phyloP scores from a whole-genome alignment of 2,329 filamentous ascomycete species.

The Diatrype stigma region DNA sequence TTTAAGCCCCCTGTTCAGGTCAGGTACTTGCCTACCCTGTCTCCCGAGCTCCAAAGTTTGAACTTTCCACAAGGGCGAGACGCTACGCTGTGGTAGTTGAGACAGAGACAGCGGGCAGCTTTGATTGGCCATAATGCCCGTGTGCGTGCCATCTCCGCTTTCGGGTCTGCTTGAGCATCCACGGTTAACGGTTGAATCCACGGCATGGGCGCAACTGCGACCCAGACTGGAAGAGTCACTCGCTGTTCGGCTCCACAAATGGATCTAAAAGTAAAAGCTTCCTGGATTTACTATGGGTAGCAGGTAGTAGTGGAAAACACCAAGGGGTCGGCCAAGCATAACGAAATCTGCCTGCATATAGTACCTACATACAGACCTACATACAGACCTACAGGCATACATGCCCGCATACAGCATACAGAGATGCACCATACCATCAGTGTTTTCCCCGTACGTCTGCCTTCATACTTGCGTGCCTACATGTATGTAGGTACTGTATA shows the following conservation, averaged over 20 bases:
- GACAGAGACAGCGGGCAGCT: neutral
- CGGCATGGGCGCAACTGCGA: neutral
- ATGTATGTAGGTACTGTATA: neutral
- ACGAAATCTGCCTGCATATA: no score
- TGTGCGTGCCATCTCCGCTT: conserved; percentile 22
- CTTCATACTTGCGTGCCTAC: neutral
- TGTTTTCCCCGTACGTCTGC: no score
- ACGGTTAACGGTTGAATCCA: neutral
- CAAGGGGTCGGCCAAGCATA: neutral
- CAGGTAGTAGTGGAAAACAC: neutral
- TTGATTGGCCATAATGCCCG: conserved; percentile 17
- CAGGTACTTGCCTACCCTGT: neutral
- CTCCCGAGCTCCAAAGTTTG: neutral
- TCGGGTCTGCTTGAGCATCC: conserved; percentile 13
- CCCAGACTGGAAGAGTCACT: conserved; percentile 1
- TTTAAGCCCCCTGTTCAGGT: conserved; percentile 6
- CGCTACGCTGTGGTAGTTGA: conserved; percentile 11
- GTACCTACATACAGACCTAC: neutral
- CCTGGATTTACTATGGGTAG: neutral
- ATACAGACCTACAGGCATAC: neutral
- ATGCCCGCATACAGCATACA: neutral
- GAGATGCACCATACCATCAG: neutral
- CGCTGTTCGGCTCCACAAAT: neutral
- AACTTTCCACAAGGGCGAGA: neutral
- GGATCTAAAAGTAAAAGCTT: neutral